Percentiles rank a stretch among this genome's conserved stretches.
phyloP scores from a whole-genome alignment of 768 basidiomycete genomes.

The Phylloporus arenicola region DNA sequence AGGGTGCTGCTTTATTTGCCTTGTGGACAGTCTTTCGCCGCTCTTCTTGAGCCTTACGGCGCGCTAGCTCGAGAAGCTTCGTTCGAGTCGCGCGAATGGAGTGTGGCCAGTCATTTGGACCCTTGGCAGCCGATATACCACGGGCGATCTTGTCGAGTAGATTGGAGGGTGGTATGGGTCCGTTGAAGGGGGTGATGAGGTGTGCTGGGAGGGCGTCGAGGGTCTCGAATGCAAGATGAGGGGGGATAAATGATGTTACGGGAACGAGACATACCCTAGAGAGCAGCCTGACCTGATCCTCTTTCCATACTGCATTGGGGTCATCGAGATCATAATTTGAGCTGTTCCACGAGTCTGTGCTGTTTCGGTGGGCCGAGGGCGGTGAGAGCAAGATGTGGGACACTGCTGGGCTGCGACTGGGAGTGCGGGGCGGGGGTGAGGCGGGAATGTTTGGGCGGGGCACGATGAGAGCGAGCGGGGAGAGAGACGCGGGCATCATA shows the following conservation, averaged over 20 bases:
- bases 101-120: slow-evolving; percentile 75
- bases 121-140: slow-evolving; percentile 69
- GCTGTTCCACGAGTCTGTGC: slow-evolving; percentile 82
- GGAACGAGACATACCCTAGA: slow-evolving; percentile 45
- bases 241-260: neutral
- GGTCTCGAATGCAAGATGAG: slow-evolving; percentile 39
- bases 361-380: slow-evolving; percentile 46
- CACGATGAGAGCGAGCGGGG: slow-evolving; percentile 56
- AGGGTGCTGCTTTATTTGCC: slow-evolving; percentile 38
- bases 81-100: slow-evolving; percentile 75
- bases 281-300: slow-evolving; percentile 64
- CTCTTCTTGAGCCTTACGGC: slow-evolving; percentile 53
- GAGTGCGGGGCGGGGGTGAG: slow-evolving; percentile 49
- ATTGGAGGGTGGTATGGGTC: slow-evolving; percentile 77
- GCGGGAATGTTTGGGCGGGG: slow-evolving; percentile 46
- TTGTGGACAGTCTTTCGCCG: slow-evolving; percentile 38
- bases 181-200: slow-evolving; percentile 83
- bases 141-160: slow-evolving; percentile 83
- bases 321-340: slow-evolving; percentile 64
- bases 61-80: slow-evolving; percentile 78
- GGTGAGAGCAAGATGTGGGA: slow-evolving; percentile 48
- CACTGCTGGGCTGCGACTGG: slow-evolving; percentile 48
- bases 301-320: slow-evolving; percentile 65
- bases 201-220: slow-evolving; percentile 79
- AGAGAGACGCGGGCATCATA: slow-evolving; percentile 41